These are phyloP conservation scores for Elaeis oleifera DNA, from an alignment of 202 grass and related monocot species.

Conservation along the genomic window DNA sequence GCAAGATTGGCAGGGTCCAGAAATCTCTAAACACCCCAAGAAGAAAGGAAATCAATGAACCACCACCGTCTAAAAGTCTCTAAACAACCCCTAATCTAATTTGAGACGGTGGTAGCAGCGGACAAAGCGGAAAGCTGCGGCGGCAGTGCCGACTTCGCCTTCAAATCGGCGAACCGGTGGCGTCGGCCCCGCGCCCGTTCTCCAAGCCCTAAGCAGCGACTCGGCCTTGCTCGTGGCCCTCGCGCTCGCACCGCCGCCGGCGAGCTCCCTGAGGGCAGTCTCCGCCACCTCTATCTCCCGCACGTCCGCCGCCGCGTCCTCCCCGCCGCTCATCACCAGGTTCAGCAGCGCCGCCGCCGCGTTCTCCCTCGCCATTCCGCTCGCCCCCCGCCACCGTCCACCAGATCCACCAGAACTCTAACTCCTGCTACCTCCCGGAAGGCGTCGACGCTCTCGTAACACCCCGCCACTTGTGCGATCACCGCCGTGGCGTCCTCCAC, in stretches of 20 bases:
- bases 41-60: too few relatives aligned
- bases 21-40: too few relatives aligned
- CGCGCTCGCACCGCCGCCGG: background rate
- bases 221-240: slow-evolving; percentile 12
- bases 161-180: too few relatives aligned
- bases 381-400: background rate
- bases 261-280: background rate
- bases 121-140: too few relatives aligned
- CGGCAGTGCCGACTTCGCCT: too few relatives aligned
- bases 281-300: background rate
- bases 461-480: slow-evolving; percentile 13
- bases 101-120: too few relatives aligned
- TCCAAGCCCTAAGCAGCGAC: background rate
- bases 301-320: background rate
- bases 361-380: slow-evolving; percentile 4
- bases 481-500: slow-evolving; percentile 9
- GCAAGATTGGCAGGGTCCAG: too few relatives aligned
- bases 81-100: too few relatives aligned
- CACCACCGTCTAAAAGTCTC: too few relatives aligned
- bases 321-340: slow-evolving; percentile 10
- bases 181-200: background rate
- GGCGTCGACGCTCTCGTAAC: slow-evolving; percentile 16
- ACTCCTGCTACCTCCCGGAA: slow-evolving; percentile 6
- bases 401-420: background rate
- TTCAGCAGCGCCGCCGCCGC: slow-evolving; percentile 7